Conservation (phyloP, 78 protist genomes). For the Dictyostelium brefeldianum region DNA sequence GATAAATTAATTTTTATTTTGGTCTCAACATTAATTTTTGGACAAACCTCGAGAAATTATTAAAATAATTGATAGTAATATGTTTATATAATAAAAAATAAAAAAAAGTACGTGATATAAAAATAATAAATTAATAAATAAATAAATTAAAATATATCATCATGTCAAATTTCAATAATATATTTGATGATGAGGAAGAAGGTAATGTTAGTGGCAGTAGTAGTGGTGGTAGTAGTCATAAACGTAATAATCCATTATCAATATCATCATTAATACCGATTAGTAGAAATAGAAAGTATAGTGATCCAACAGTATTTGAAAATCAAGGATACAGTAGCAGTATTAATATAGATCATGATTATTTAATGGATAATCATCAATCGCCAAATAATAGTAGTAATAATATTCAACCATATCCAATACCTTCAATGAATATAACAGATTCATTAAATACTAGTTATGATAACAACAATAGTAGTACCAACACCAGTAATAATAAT, state of each 20-base stretch:
- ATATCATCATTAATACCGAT: neutral
- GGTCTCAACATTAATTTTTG: no score
- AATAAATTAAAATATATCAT: neutral
- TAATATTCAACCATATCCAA: neutral
- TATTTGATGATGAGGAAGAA: neutral
- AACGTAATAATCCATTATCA: slow-evolving; percentile 7
- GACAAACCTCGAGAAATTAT: no score
- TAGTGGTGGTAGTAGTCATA: neutral
- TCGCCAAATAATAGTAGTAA: neutral
- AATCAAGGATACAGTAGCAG: neutral
- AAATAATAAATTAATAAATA: no score
- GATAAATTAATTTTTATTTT: no score
- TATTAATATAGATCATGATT: neutral
- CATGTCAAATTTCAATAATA: slow-evolving; percentile 6
- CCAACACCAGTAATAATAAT: neutral
- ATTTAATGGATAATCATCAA: slow-evolving; percentile 6
- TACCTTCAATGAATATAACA: neutral
- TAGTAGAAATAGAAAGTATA: slow-evolving; percentile 14
- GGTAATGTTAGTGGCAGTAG: neutral
- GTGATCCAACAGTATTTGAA: slow-evolving; percentile 17
- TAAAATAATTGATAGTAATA: no score
- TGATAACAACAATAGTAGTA: neutral
- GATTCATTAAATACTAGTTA: neutral
- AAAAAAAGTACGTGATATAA: no score
- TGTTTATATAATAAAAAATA: no score